phyloP scores from a whole-genome alignment of 225 moss, liverwort and hornwort species.

The Bryoerythrophyllum caledonicum region DNA sequence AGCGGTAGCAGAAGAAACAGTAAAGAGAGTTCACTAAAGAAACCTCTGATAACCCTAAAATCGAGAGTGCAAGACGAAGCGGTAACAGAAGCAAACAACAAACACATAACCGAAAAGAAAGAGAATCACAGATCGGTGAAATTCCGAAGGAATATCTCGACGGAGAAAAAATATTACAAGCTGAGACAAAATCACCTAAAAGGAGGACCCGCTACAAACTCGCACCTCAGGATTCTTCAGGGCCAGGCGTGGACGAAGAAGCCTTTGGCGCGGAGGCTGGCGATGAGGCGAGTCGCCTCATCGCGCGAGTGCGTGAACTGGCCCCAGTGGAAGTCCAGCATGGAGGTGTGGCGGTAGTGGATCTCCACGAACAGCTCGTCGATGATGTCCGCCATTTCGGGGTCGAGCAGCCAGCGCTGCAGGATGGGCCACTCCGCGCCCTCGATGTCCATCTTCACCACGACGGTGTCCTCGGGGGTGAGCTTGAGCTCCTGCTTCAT shows the following conservation, averaged over 20 bases:
- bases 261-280: constrained; percentile 44
- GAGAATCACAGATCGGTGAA: too few relatives aligned
- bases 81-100: too few relatives aligned
- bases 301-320: constrained; percentile 30
- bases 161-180: neutral
- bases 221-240: constrained; percentile 18
- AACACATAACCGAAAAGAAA: too few relatives aligned
- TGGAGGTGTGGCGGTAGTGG: constrained; percentile 65
- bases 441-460: constrained; percentile 97
- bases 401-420: constrained; percentile 63
- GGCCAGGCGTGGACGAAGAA: constrained; percentile 61
- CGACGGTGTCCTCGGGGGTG: constrained; percentile 53
- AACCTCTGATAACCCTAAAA: too few relatives aligned
- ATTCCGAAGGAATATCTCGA: neutral
- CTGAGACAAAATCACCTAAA: neutral
- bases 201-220: neutral
- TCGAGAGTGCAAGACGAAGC: too few relatives aligned
- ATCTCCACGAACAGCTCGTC: constrained; percentile 87
- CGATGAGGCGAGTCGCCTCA: constrained; percentile 38
- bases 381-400: constrained; percentile 67
- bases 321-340: constrained; percentile 56
- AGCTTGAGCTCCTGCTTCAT: constrained; percentile 75
- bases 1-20: too few relatives aligned
- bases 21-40: too few relatives aligned
- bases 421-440: constrained; percentile 83